A percentile compares a stretch with the other conserved stretches of the same genome.
Evolutionary conservation across 345 rosid genomes (phyloP).

Genomic region (Euclidium syriacum): DNA sequence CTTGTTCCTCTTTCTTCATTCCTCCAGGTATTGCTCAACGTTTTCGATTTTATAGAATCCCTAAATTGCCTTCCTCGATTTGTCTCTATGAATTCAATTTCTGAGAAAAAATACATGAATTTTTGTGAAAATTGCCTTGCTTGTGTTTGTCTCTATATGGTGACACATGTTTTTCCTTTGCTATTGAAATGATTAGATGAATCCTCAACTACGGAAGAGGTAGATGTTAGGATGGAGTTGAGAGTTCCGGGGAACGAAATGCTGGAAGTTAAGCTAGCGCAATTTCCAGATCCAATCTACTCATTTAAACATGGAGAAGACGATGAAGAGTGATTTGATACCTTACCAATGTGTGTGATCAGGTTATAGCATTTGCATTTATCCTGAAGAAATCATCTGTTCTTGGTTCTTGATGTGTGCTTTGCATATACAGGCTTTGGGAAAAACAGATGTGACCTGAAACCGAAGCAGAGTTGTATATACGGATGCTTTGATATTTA

Average conservation of each 20-base stretch:
- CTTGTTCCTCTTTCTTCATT: constrained; percentile 36
- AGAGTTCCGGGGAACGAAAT: constrained; percentile 17
- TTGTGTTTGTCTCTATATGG: too few relatives aligned
- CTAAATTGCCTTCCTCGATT: neutral
- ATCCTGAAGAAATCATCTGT: neutral
- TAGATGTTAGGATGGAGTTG: constrained; percentile 14
- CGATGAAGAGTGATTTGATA: constrained; percentile 17
- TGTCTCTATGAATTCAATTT: neutral
- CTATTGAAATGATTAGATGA: neutral
- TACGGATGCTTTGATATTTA: constrained; percentile 18
- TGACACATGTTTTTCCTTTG: neutral
- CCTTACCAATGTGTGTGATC: neutral
- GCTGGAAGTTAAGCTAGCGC: constrained; percentile 29
- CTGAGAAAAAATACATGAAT: neutral
- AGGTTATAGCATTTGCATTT: neutral
- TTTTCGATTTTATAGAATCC: neutral
- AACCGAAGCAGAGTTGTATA: constrained; percentile 19
- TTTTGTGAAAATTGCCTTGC: neutral
- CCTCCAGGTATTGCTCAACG: constrained; percentile 15
- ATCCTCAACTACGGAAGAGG: constrained; percentile 10
- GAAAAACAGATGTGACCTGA: neutral
- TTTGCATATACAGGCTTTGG: neutral
- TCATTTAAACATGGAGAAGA: constrained; percentile 17
- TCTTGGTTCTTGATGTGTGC: neutral
- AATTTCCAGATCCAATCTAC: constrained; percentile 16